Conservation (phyloP, 192 early-diverging fungal genomes). For the Phycomyces blakesleeanus region DNA sequence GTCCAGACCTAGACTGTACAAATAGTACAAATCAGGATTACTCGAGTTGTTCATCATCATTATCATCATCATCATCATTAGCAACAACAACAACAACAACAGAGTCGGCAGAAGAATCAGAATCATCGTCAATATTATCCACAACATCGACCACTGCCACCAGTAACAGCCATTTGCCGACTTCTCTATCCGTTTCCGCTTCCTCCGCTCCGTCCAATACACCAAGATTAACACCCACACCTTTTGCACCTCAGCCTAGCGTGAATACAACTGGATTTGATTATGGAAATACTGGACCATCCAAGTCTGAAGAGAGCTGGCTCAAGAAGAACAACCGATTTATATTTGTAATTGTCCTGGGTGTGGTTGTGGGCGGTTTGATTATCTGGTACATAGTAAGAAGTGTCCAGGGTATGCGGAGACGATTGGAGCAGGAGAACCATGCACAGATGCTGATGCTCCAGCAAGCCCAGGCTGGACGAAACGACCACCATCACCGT, state of each 20-base stretch:
- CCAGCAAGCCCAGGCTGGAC: constrained; percentile 12
- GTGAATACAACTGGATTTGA: background rate
- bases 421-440: constrained; percentile 18
- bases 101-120: too few relatives aligned
- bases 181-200: too few relatives aligned
- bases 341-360: constrained; percentile 34
- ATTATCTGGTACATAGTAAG: constrained; percentile 26
- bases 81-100: too few relatives aligned
- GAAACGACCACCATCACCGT: background rate
- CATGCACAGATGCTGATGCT: constrained; percentile 22
- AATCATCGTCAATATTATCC: too few relatives aligned
- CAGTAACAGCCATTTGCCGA: too few relatives aligned
- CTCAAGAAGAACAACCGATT: constrained; percentile 29
- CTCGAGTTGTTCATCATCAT: too few relatives aligned
- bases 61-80: too few relatives aligned
- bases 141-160: too few relatives aligned
- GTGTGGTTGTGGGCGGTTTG: constrained; percentile 10
- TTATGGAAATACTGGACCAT: background rate
- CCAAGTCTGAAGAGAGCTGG: constrained; percentile 16
- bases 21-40: too few relatives aligned
- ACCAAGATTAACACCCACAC: background rate
- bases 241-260: background rate
- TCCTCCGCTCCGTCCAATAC: background rate
- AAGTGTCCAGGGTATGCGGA: constrained; percentile 24
- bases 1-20: too few relatives aligned